These are phyloP conservation scores for Rhazya stricta DNA, from an alignment of 257 asterid species.

Conservation along the genomic window DNA sequence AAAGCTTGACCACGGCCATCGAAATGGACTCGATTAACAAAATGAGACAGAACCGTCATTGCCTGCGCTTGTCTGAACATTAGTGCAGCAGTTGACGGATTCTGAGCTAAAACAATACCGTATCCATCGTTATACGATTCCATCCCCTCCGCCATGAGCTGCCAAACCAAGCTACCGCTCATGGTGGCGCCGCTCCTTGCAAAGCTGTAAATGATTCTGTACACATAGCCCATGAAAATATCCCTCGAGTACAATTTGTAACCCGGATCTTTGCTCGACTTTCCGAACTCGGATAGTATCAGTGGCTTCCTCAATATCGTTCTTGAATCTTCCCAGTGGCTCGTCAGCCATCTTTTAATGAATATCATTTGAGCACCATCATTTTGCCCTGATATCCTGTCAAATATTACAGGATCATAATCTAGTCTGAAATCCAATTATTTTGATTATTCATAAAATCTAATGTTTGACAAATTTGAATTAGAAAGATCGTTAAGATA, in stretches of 20 bases:
- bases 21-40: conserved; percentile 25
- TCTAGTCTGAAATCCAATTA: background rate
- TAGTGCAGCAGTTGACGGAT: conserved; percentile 50
- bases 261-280: conserved; percentile 54
- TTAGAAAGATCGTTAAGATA: too few relatives aligned
- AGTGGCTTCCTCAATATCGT: conserved; percentile 55
- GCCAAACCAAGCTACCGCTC: conserved; percentile 80
- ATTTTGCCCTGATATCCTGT: conserved; percentile 55
- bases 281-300: conserved; percentile 63
- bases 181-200: conserved; percentile 63
- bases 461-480: too few relatives aligned
- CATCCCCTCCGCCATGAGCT: conserved; percentile 62
- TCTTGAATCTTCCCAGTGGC: conserved; percentile 59
- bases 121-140: conserved; percentile 60
- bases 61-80: conserved; percentile 55
- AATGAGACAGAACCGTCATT: conserved; percentile 42
- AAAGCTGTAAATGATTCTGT: conserved; percentile 37
- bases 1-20: background rate
- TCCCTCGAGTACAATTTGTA: conserved; percentile 36
- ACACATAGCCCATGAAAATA: conserved; percentile 42
- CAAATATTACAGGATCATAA: background rate
- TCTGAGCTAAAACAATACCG: conserved; percentile 38
- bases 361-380: conserved; percentile 55
- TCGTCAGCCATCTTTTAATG: conserved; percentile 63
- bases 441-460: too few relatives aligned